These are phyloP conservation scores for Rutstroemia sp. DNA, from an alignment of 2,329 filamentous ascomycete genomes.

Conservation along the genomic window DNA sequence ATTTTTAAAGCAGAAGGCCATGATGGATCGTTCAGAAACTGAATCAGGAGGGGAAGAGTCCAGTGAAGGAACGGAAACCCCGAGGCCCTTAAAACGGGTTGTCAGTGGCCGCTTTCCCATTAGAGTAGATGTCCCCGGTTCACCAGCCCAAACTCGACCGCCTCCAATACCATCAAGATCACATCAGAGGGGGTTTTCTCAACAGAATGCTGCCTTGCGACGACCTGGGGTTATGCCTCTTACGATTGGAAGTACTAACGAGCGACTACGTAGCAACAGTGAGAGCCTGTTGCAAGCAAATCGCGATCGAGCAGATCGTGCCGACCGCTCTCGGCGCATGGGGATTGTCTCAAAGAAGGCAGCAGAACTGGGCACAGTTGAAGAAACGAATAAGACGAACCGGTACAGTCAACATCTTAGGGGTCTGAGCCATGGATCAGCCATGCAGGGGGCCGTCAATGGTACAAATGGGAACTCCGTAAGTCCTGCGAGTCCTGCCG, in stretches of 20 bases:
- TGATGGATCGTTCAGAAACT: constrained; percentile 44
- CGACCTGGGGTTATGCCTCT: constrained; percentile 68
- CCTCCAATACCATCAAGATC: constrained; percentile 76
- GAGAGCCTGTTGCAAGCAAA: constrained; percentile 48
- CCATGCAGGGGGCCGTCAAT: constrained; percentile 45
- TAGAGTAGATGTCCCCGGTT: constrained; percentile 68
- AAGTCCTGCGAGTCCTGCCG: constrained; percentile 54
- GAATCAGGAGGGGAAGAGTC: constrained; percentile 53
- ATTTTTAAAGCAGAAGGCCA: constrained; percentile 43
- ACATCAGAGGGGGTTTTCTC: constrained; percentile 69
- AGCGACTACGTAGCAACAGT: constrained; percentile 59
- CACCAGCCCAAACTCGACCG: constrained; percentile 56
- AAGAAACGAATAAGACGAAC: constrained; percentile 50
- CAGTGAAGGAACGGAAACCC: constrained; percentile 74
- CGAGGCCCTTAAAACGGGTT: constrained; percentile 57
- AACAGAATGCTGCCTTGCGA: constrained; percentile 55
- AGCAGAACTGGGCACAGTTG: constrained; percentile 54
- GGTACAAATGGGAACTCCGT: constrained; percentile 22
- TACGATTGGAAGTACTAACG: constrained; percentile 60
- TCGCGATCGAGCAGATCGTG: constrained; percentile 25
- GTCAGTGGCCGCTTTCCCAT: constrained; percentile 60
- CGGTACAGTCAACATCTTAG: constrained; percentile 57
- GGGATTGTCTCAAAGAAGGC: constrained; percentile 53
- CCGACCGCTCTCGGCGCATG: constrained; percentile 55
- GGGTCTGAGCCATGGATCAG: constrained; percentile 60